Evolutionary conservation across 768 basidiomycete species (phyloP), one percentile per base, ranked within the genome.

Genomic region (Leccinum broughii): DNA sequence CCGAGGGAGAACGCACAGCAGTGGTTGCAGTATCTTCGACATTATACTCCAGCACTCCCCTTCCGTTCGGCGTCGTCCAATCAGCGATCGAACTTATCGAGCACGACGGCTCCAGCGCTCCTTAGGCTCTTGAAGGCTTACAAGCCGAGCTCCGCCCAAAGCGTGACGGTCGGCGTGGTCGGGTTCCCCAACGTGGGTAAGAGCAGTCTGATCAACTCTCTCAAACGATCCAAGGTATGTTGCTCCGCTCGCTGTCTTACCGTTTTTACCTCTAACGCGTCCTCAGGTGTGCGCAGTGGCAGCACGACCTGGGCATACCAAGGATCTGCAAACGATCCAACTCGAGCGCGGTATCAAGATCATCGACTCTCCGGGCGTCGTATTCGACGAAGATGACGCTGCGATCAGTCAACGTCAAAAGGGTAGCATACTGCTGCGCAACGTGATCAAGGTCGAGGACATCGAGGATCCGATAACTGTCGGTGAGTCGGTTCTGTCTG

Each of bases 131-230:
- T 96, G 46, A 97, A 96, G 69, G 89, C 88, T 0, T 92, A 90
- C 72, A 90, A 87, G 63, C 88, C 87, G 1, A 85, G 79, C 34
- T 66, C 75, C 1, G 78, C 85, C 1, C 85, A 87, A 34, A 89
- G 85, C 63, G 79, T 93, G 54, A 94, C 92, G 0, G 83, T 96
- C 54, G 94, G 94, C 15, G 92, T 98, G 17, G 92, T 98, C 4
- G 96, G 96, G 2, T 96, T 94, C 75, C 96, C 96, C 1, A 98
- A 98, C 73, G 96, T 98, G 51, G 96, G 96, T 14, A 98, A 98
- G 77, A 95, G 93, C 58, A 91, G 88, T 68, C 70, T 98, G 59
- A 95, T 99, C 73, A 98, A 98, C 73, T 90, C 92, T 49, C 77
- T 99, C 55, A 95, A 94, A 75, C 78, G 93, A 39, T 84, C 86